These are phyloP conservation scores for Blastocladiella britannica DNA, from an alignment of 192 early-diverging fungal species.

Conservation along the genomic window DNA sequence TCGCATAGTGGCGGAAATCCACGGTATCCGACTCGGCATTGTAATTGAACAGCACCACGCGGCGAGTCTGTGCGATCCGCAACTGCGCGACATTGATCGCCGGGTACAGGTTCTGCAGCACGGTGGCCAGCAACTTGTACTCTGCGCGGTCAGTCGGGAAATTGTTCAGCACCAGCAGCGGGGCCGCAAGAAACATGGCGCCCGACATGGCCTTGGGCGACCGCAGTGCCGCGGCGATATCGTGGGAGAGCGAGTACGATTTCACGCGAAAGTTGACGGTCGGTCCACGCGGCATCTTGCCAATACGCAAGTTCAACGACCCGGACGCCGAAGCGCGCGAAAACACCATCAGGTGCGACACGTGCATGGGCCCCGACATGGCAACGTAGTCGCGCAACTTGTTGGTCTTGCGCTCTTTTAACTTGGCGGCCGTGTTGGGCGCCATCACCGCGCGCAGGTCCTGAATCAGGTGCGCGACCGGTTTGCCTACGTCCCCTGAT, in stretches of 20 bases:
- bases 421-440: slow-evolving; percentile 76
- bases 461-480: slow-evolving; percentile 53
- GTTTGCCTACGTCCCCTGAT: slow-evolving; percentile 56
- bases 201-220: slow-evolving; percentile 48
- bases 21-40: slow-evolving; percentile 60
- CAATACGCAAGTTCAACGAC: slow-evolving; percentile 59
- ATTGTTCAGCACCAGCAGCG: slow-evolving; percentile 42
- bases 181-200: slow-evolving; percentile 51
- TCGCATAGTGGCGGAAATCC: slow-evolving; percentile 83
- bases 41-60: slow-evolving; percentile 81
- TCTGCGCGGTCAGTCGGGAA: slow-evolving; percentile 35
- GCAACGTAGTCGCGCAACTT: slow-evolving; percentile 79
- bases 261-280: slow-evolving; percentile 70
- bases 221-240: slow-evolving; percentile 59
- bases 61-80: slow-evolving; percentile 67
- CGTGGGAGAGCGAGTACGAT: slow-evolving; percentile 59
- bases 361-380: slow-evolving; percentile 61
- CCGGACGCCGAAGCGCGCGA: slow-evolving; percentile 30
- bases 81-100: slow-evolving; percentile 89
- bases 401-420: slow-evolving; percentile 78
- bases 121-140: slow-evolving; percentile 75
- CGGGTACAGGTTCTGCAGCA: slow-evolving; percentile 95
- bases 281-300: slow-evolving; percentile 72
- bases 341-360: slow-evolving; percentile 76
- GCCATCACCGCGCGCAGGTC: slow-evolving; percentile 80